phyloP scores from a whole-genome alignment of 805 yeast genomes.

The Zygosaccharomyces rouxii region DNA sequence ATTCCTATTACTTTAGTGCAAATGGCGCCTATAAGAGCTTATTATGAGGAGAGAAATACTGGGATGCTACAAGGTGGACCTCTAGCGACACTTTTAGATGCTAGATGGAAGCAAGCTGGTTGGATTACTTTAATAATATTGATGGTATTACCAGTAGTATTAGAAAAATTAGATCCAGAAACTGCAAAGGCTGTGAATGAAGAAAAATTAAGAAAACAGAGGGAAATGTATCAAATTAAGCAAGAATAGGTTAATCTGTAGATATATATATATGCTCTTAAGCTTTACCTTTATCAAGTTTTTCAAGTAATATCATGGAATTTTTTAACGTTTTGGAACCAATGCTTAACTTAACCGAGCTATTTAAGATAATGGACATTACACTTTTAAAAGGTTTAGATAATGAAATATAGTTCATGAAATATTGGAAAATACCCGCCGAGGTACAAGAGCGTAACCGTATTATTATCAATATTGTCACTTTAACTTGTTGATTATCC shows the following conservation, averaged over 20 bases:
- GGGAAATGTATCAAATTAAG: slow-evolving; percentile 21
- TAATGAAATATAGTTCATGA: too few species aligned
- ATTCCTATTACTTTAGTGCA: slow-evolving; percentile 26
- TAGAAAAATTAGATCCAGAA: slow-evolving; percentile 42
- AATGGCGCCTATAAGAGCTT: slow-evolving; percentile 33
- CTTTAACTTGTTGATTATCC: too few species aligned
- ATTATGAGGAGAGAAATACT: slow-evolving; percentile 32
- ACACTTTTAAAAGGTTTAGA: too few species aligned
- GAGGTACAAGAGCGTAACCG: too few species aligned
- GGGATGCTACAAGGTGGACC: slow-evolving; percentile 38
- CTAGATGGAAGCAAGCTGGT: slow-evolving; percentile 38
- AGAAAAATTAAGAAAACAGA: slow-evolving; percentile 27
- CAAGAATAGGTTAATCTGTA: slow-evolving; percentile 5
- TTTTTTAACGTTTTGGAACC: background rate
- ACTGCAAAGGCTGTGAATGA: slow-evolving; percentile 35
- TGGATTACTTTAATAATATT: slow-evolving; percentile 27
- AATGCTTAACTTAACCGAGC: too few species aligned
- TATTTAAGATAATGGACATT: too few species aligned
- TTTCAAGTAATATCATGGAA: too few species aligned
- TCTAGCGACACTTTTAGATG: slow-evolving; percentile 35
- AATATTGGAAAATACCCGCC: too few species aligned
- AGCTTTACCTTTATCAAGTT: background rate
- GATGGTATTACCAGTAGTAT: slow-evolving; percentile 32
- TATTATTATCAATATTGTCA: too few species aligned
- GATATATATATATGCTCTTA: background rate